Conservation (phyloP, 148 eudicot genomes). For the Diospyros lotus region DNA sequence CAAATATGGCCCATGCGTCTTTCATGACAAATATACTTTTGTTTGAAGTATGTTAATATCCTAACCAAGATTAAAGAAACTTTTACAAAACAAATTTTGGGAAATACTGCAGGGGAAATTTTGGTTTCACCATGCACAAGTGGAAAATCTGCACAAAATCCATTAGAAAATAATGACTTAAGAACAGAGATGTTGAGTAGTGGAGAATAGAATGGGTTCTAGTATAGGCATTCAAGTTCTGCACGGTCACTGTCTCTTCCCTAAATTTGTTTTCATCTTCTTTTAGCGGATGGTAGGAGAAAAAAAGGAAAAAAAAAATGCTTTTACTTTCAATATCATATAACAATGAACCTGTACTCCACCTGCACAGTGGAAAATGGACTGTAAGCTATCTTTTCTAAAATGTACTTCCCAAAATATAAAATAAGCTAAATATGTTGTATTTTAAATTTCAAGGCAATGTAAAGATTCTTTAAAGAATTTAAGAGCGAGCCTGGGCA, state of each 20-base stretch:
- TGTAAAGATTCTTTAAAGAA: background rate
- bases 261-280: constrained; percentile 13
- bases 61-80: background rate
- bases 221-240: background rate
- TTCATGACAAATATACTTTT: no score
- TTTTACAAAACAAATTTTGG: background rate
- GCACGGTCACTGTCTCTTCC: background rate
- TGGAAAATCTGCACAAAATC: background rate
- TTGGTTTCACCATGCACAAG: constrained; percentile 8
- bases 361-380: constrained; percentile 97
- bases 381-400: constrained; percentile 40
- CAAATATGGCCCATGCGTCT: background rate
- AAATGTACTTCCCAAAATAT: constrained; percentile 11
- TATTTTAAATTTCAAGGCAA: constrained; percentile 1
- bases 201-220: constrained; percentile 5
- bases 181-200: background rate
- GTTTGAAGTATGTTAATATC: background rate
- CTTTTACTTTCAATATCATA: constrained; percentile 46
- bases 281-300: constrained; percentile 18
- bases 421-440: constrained; percentile 1
- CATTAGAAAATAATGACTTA: background rate
- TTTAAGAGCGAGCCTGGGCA: constrained; percentile 2
- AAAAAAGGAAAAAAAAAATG: constrained; percentile 18
- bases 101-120: background rate
- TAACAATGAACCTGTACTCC: constrained; percentile 80